A percentile compares a stretch with the other conserved stretches of the same genome.
These are phyloP conservation scores for Leccinellum albellum DNA, from an alignment of 768 basidiomycete species.

Conservation along the genomic window DNA sequence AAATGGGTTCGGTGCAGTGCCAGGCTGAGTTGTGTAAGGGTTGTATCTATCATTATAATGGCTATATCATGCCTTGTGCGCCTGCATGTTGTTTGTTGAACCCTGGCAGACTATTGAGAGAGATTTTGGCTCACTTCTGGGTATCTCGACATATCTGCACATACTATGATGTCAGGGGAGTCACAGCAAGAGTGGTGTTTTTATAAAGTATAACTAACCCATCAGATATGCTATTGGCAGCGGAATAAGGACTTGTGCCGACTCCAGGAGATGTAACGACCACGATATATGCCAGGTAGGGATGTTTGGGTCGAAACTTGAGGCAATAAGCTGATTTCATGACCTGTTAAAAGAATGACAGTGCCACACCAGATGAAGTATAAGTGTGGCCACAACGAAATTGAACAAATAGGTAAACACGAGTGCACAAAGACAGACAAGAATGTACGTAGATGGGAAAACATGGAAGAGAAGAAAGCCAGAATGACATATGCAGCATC, in stretches of 20 bases:
- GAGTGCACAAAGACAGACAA: too few species aligned
- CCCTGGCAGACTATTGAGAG: neutral
- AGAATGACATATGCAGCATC: too few species aligned
- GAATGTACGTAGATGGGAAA: too few species aligned
- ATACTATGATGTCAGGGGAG: neutral
- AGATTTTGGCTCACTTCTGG: constrained; percentile 32
- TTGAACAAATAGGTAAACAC: too few species aligned
- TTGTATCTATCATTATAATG: constrained; percentile 68
- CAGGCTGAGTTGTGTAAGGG: constrained; percentile 39
- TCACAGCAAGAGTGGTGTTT: neutral
- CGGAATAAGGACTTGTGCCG: constrained; percentile 45
- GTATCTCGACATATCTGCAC: constrained; percentile 38
- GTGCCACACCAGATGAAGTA: too few species aligned
- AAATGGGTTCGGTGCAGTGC: constrained; percentile 34
- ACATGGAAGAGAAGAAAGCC: too few species aligned
- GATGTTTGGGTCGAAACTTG: too few species aligned
- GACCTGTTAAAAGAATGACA: too few species aligned
- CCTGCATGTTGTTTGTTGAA: constrained; percentile 32
- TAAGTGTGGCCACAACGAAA: too few species aligned
- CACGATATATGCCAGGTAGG: neutral
- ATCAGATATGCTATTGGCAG: constrained; percentile 38
- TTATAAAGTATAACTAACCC: neutral
- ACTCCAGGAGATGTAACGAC: constrained; percentile 41
- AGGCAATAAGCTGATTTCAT: too few species aligned
- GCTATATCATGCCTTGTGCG: constrained; percentile 59